phyloP scores from a whole-genome alignment of 192 early-diverging fungal species.

The Lobulomyces angularis region DNA sequence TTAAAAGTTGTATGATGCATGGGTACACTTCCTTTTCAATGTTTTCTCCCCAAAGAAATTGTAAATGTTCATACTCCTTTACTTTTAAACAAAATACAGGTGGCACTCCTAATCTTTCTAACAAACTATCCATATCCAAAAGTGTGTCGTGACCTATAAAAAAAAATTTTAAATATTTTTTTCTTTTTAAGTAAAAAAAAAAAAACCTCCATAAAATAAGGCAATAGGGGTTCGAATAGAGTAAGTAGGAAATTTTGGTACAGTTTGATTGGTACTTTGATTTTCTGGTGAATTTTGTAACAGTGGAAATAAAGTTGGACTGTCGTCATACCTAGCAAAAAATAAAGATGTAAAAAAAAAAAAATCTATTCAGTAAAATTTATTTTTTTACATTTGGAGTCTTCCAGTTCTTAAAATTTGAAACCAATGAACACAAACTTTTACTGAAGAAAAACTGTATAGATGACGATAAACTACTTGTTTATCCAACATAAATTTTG shows the following conservation, averaged over 20 bases:
- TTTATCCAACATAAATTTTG: slow-evolving; percentile 60
- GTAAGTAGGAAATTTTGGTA: slow-evolving; percentile 60
- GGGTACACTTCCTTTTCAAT: slow-evolving; percentile 33
- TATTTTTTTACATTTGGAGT: slow-evolving; percentile 57
- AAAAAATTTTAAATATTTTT: slow-evolving; percentile 69
- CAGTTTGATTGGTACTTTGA: slow-evolving; percentile 39
- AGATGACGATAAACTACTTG: slow-evolving; percentile 70
- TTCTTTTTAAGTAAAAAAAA: too few relatives aligned
- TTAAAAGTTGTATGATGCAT: too few relatives aligned
- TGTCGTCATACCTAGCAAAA: slow-evolving; percentile 73
- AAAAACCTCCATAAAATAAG: slow-evolving; percentile 86
- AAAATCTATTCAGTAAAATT: neutral
- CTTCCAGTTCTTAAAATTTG: slow-evolving; percentile 78
- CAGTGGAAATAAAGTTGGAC: slow-evolving; percentile 49
- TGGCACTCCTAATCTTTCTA: slow-evolving; percentile 2
- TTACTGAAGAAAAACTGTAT: slow-evolving; percentile 81
- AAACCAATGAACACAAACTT: slow-evolving; percentile 67
- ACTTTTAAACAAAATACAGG: slow-evolving; percentile 25
- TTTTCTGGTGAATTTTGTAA: slow-evolving; percentile 24
- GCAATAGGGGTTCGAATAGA: slow-evolving; percentile 79
- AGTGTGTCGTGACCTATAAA: slow-evolving; percentile 22
- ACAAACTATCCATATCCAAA: neutral
- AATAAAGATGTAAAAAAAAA: neutral
- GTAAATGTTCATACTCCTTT: slow-evolving; percentile 66
- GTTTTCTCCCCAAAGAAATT: slow-evolving; percentile 38